Evolutionary conservation across 2,329 filamentous ascomycete species (phyloP).

Genomic region (Didymella pomorum): DNA sequence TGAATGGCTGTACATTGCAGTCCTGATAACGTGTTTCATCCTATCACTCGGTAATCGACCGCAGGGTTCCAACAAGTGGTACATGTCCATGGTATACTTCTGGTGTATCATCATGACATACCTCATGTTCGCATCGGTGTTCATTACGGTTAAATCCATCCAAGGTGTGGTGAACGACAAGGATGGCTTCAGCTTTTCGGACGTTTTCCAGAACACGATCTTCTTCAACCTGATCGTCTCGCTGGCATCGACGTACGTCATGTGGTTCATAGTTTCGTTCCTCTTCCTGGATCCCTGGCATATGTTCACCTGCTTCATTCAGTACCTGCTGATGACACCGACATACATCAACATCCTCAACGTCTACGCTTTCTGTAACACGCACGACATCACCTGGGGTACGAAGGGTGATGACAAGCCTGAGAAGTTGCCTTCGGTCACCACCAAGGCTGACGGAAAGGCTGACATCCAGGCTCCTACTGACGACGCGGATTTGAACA

Average conservation of each 20-base stretch:
- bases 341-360: conserved; percentile 99
- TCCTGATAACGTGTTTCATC: conserved; percentile 93
- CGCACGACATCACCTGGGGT: conserved; percentile 96
- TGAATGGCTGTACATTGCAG: conserved; percentile 94
- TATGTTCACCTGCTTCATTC: conserved; percentile 92
- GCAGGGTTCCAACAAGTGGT: conserved; percentile 90
- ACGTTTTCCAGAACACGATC: conserved; percentile 84
- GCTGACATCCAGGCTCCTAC: conserved; percentile 86
- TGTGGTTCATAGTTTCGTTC: conserved; percentile 90
- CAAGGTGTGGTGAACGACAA: conserved; percentile 69
- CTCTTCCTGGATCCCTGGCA: conserved; percentile 99
- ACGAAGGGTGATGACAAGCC: conserved; percentile 98
- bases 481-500: conserved; percentile 93
- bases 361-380: conserved; percentile 99
- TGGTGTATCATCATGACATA: conserved; percentile 95
- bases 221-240: conserved; percentile 96
- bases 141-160: conserved; percentile 89
- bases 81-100: conserved; percentile 98
- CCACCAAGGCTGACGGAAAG: conserved; percentile 91
- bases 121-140: conserved; percentile 92
- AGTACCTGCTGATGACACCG: conserved; percentile 93
- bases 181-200: conserved; percentile 71
- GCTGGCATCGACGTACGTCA: conserved; percentile 86
- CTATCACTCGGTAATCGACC: conserved; percentile 93
- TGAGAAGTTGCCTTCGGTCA: conserved; percentile 87